Conservation (phyloP, 306 rosid genomes). For the Luffa acutangula region DNA sequence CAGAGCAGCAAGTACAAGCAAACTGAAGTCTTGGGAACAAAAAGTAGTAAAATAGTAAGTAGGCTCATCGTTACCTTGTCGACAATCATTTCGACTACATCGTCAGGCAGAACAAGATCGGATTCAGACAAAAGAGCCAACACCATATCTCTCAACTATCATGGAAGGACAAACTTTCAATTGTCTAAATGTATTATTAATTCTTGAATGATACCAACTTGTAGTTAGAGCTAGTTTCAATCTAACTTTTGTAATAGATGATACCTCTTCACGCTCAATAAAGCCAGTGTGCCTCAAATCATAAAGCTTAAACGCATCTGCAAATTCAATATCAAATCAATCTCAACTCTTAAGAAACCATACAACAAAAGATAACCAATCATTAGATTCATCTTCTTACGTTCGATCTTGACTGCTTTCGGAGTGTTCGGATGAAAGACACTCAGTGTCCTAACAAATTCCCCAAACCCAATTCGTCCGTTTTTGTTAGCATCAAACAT, state of each 20-base stretch:
- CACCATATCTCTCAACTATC: slow-evolving; percentile 75
- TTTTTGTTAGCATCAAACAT: slow-evolving; percentile 56
- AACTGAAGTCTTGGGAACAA: not conserved
- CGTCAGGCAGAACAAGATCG: slow-evolving; percentile 37
- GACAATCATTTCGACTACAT: slow-evolving; percentile 40
- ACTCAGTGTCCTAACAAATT: slow-evolving; percentile 55
- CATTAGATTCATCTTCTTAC: slow-evolving; percentile 16
- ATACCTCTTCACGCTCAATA: slow-evolving; percentile 47
- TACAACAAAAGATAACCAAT: not conserved
- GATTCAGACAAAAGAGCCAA: slow-evolving; percentile 53
- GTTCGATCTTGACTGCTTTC: slow-evolving; percentile 40
- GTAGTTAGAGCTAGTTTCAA: not conserved
- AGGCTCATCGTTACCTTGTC: slow-evolving; percentile 34
- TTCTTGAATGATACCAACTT: not conserved
- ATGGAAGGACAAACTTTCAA: slow-evolving; percentile 3
- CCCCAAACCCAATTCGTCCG: slow-evolving; percentile 56
- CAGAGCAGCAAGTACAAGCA: not conserved
- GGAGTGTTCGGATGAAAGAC: slow-evolving; percentile 64
- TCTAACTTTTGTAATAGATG: not conserved
- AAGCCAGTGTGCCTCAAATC: slow-evolving; percentile 57
- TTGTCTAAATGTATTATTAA: not conserved
- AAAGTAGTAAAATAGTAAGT: not conserved
- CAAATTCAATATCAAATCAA: not conserved
- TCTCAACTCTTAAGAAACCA: not conserved
- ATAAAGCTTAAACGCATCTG: slow-evolving; percentile 70